Conservation (phyloP, 2,329 filamentous ascomycete species). For the Aspergillus aculeatus region DNA sequence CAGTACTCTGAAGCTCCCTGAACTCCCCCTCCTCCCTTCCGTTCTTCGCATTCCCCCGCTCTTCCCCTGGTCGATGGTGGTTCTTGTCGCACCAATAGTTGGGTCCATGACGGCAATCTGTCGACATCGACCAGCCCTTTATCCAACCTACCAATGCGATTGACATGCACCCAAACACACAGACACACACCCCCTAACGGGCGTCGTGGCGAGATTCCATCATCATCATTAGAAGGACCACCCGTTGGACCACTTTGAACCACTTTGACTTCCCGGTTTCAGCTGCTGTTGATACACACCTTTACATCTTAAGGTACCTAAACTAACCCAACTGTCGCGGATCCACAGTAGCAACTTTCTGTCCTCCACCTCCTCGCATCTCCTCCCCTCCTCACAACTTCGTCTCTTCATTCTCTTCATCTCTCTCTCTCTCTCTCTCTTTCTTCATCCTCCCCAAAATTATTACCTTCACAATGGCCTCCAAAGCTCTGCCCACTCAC, state of each 20-base stretch:
- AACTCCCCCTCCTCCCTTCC: not conserved
- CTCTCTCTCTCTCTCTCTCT: not conserved
- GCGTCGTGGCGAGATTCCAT: too few species aligned
- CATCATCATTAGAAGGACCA: not conserved
- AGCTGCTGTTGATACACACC: not conserved
- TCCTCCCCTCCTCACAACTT: not conserved
- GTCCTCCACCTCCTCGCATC: not conserved
- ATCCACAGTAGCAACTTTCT: not conserved
- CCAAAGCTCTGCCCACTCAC: constrained; percentile 78
- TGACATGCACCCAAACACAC: too few species aligned
- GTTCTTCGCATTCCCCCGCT: not conserved
- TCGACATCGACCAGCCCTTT: not conserved
- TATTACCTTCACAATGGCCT: constrained; percentile 58
- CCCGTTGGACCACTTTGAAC: not conserved
- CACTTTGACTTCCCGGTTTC: not conserved
- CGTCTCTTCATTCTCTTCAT: not conserved
- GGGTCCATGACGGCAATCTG: not conserved
- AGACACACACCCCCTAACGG: too few species aligned
- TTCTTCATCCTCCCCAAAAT: not conserved
- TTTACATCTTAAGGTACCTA: not conserved
- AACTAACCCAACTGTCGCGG: not conserved
- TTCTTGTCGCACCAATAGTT: not conserved
- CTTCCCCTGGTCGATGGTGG: not conserved
- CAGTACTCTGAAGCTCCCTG: not conserved
- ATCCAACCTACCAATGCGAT: too few species aligned